Evolutionary conservation across 2,329 filamentous ascomycete genomes (phyloP), one percentile per base, ranked within the genome.

Genomic region (Mollisiaceae sp.): DNA sequence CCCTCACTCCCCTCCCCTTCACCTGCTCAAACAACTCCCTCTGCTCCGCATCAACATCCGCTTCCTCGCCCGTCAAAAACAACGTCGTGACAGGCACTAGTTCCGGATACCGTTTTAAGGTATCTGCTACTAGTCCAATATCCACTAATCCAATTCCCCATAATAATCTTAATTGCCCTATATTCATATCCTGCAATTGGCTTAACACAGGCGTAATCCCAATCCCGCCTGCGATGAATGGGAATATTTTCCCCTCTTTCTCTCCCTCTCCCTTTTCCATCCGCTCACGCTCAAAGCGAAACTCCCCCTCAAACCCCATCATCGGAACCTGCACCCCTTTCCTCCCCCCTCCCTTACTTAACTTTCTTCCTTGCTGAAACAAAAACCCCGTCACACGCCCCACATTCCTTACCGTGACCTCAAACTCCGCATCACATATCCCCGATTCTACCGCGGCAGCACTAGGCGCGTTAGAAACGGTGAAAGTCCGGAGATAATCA

Each of bases 71-170:
- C 12, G 60, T 55, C 18, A 62, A 14, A 15, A 56, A 62, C 12
- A 62, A n/a, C 18, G 36, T 55, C 38, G 39, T 62, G 24, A n/a
- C 22, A 14, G 4, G 2, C 20, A 14, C 14, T 15, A 62, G 39
- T 22, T 56, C 47, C 38, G 60, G 60, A 45, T 55, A 55, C n/a
- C 50, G 27, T 24, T 41, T 32, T 35, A 62, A 38, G 22, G 60
- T 56, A 62, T 62, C 60, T 39, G 39, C 60, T 8, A 62, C 60
- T 6, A 62, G 36, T 8, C 60, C 60, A 35, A 62, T 27, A 36
- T 62, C 60, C 47, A 32, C 50, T 12, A 36, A 22, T 9, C 50
- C n/a, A 35, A 56, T 45, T 5, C 20, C 22, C 60, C 60, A 62
- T 15, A 56, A 24, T 3, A 62, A 20, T 15, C 50, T 27, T 24